Evolutionary conservation across 805 yeast genomes (phyloP), one percentile per base, ranked within the genome.

Genomic region (Candida nitratophila): DNA sequence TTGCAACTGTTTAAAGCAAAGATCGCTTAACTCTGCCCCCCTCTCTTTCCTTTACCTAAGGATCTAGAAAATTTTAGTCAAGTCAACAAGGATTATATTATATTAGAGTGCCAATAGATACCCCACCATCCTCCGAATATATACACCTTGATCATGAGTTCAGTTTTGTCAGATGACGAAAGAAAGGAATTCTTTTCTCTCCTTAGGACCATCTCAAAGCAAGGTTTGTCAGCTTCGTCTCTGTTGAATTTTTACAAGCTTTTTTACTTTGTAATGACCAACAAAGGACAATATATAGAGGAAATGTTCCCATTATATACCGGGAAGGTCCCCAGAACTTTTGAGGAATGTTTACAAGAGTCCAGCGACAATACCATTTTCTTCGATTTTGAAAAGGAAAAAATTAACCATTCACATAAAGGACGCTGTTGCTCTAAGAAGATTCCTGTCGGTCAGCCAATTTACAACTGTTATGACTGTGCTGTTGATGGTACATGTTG

Each of bases 401-500:
- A 34, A 34, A 15, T 26, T 8, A 45, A 44, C 31, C 58, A 63
- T 29, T 60, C 66, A 34, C 86, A 85, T 44, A 56, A 63, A 2
- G 81, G 79, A n/a, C 73, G 82, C 51, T 78, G 80, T 17, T 86
- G 95, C 66, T 83, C 89, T 3, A 69, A 80, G 44, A 69, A 76
- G 31, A 79, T 86, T 50, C 71, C 69, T 34, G 54, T 60, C 3
- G 83, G 83, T 21, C 86, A 82, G 47, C 79, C 83, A 0, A 81
- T 83, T 19, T 86, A 82, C 57, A 68, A 87, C 44, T 86, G 95
- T 56, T 69, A 69, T 30, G 86, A 84, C 46, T 86, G 95, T 68
- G 87, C 86, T 0, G 76, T 73, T 47, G 95, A 86, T 61, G 79
- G 78, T 9, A 82, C 90, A 0, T 86, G 95, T 68, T 89, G 86